phyloP scores from a whole-genome alignment of 2,329 filamentous ascomycete species.

The Helotiales sp. region DNA sequence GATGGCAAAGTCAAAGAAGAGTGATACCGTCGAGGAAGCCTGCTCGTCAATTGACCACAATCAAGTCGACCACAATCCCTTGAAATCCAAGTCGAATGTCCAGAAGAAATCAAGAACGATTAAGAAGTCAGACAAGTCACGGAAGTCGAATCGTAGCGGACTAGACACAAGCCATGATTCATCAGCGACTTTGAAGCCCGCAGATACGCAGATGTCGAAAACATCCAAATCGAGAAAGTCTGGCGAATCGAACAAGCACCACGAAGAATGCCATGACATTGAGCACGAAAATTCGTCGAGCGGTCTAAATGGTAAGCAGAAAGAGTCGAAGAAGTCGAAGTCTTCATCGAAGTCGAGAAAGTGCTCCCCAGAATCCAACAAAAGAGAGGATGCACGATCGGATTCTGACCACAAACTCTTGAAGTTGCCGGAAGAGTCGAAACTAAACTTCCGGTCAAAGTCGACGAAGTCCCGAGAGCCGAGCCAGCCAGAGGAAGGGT shows the following conservation, averaged over 20 bases:
- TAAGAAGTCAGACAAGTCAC: background rate
- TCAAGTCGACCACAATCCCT: too few relatives aligned
- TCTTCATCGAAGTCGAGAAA: background rate
- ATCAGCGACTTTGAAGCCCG: background rate
- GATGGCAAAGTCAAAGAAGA: background rate
- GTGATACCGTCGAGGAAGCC: background rate
- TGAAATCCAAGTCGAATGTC: background rate
- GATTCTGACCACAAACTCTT: background rate
- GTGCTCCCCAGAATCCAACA: background rate
- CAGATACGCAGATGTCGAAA: background rate
- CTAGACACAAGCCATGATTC: background rate
- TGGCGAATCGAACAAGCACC: background rate
- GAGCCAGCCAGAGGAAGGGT: background rate
- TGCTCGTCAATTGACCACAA: background rate
- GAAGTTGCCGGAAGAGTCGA: background rate
- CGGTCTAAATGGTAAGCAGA: background rate
- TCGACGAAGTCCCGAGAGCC: background rate
- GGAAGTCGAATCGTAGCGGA: background rate
- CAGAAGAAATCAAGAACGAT: background rate
- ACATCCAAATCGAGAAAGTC: background rate
- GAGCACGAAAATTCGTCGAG: background rate
- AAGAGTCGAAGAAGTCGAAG: background rate
- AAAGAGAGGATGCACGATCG: background rate
- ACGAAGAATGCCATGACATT: background rate
- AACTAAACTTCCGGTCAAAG: background rate